Evolutionary conservation across 2,329 filamentous ascomycete species (phyloP).

Genomic region (Colletotrichum sp.): DNA sequence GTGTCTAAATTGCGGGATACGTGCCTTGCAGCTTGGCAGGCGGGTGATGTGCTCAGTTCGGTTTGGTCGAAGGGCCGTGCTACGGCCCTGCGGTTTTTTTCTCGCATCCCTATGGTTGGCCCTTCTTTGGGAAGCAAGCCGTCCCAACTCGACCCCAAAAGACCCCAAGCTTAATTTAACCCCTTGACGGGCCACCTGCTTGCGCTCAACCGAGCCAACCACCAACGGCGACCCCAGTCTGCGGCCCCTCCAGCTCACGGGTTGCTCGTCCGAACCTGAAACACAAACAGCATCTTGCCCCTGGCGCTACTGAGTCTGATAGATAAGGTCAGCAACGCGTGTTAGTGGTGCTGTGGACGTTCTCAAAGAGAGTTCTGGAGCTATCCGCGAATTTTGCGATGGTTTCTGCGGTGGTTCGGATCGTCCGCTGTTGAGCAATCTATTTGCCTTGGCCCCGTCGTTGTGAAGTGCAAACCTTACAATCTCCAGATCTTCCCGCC

Average conservation of each 20-base stretch:
- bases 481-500: background rate
- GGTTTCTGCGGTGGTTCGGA: background rate
- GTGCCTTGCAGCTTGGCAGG: constrained; percentile 12
- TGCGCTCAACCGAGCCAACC: background rate
- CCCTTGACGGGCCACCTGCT: background rate
- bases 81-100: background rate
- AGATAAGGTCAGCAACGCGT: background rate
- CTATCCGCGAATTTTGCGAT: background rate
- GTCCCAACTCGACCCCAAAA: background rate
- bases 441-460: background rate
- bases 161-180: constrained; percentile 11
- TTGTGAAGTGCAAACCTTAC: background rate
- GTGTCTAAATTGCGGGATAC: constrained; percentile 20
- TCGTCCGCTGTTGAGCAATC: background rate
- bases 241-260: background rate
- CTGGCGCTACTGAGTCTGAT: constrained; percentile 13
- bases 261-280: constrained; percentile 16
- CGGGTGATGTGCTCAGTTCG: background rate
- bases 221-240: background rate
- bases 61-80: background rate
- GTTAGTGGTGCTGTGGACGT: background rate
- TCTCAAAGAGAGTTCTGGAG: background rate
- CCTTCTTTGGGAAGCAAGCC: background rate
- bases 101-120: background rate
- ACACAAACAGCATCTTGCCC: constrained; percentile 8